Base-by-base conservation (phyloP, 108 stramenopile genomes). In the Fragilaria radians region DNA sequence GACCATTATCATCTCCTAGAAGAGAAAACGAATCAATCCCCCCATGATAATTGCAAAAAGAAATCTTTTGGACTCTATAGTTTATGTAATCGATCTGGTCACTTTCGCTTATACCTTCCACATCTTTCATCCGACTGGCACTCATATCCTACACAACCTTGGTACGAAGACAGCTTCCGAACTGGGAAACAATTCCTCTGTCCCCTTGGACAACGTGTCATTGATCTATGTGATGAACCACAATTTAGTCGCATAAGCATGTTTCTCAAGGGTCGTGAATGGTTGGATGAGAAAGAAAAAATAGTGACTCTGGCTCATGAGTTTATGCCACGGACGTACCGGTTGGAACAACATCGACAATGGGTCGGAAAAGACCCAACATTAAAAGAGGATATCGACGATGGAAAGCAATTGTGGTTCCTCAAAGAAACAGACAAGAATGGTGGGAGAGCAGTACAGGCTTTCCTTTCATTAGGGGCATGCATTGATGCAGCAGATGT, bases 141-240 rank as follows among this genome's bases (percentile, higher is more conserved):
- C 0, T 25, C 48, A 28, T 74, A 62, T 62, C 76, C 80, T 9
- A 63, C 45, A 9, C 80, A 81, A 58, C 69, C 61, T 49, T 81
- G 80, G 76, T 81, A 74, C 58, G 30, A 71, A 42, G 80, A 78
- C 25, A 51, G 46, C 28, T 14, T 14, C 14, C 31, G 59, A 21
- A 47, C 48, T 5, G 71, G 76, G 34, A 68, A 71, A 45, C 62
- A 70, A 42, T 81, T 64, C 46, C 52, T 46, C 25, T 81, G 80
- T 54, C 76, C 76, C 3, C 23, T 81, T 3, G 80, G 76, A 28
- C 59, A 62, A 51, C 22, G 52, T 21, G 29, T 68, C 22, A 62
- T 78, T 14, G 67, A 68, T n/a, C 72, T 81, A 47, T 75, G 73
- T 33, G 76, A 81, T 33, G 76, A 77, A 52, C 76, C 80, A 19